These are phyloP conservation scores for Picea mariana DNA, from an alignment of 83 land plant species.

Conservation along the genomic window DNA sequence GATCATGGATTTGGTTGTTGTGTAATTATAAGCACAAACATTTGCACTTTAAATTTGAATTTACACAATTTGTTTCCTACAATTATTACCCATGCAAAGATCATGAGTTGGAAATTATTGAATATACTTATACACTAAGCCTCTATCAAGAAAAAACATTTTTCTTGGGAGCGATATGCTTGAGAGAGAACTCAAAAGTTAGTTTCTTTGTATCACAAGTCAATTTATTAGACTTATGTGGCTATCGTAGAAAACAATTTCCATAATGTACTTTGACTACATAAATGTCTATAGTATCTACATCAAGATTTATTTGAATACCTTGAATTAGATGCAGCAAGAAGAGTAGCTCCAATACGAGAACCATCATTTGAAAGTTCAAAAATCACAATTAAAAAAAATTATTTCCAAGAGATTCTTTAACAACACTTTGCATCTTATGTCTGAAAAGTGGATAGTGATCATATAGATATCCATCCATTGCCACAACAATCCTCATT, in stretches of 20 bases:
- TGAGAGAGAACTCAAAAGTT: not conserved
- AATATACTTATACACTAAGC: not conserved
- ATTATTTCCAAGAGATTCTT: slow-evolving; percentile 56
- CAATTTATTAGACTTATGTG: not conserved
- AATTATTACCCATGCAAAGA: not conserved
- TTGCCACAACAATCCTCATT: slow-evolving; percentile 69
- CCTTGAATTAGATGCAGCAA: slow-evolving; percentile 72
- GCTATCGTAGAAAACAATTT: not conserved
- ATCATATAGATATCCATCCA: slow-evolving; percentile 80
- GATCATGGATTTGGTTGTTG: too few species aligned
- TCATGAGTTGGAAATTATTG: not conserved
- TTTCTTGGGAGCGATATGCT: not conserved
- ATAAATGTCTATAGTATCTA: slow-evolving; percentile 2
- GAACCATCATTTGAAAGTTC: slow-evolving; percentile 76
- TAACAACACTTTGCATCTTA: slow-evolving; percentile 51
- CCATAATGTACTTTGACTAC: not conserved
- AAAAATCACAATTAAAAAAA: slow-evolving; percentile 42
- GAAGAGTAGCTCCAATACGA: slow-evolving; percentile 76
- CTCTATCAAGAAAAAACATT: slow-evolving; percentile 4
- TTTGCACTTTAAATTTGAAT: too few species aligned
- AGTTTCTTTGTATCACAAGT: not conserved
- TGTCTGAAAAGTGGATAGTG: slow-evolving; percentile 57
- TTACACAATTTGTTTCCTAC: too few species aligned
- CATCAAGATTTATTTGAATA: slow-evolving; percentile 24
- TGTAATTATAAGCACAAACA: too few species aligned